Evolutionary conservation across 768 basidiomycete species (phyloP).

Genomic region (Boletus vermiculosoides): DNA sequence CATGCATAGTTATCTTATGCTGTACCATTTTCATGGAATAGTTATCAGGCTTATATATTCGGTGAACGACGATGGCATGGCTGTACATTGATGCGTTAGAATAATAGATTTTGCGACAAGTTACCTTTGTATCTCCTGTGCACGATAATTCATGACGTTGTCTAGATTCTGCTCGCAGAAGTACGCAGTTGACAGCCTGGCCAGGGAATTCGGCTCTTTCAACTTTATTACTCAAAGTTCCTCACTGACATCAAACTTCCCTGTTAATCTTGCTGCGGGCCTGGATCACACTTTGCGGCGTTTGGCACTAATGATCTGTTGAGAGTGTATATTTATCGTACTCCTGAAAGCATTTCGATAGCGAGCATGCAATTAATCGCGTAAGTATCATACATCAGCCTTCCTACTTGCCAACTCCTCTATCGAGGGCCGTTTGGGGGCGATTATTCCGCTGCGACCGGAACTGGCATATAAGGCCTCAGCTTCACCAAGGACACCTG

Average conservation of each 20-base stretch:
- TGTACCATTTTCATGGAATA: neutral
- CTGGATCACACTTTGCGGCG: neutral
- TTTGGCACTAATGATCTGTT: neutral
- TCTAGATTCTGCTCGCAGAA: neutral
- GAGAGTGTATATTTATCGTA: neutral
- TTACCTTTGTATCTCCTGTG: neutral
- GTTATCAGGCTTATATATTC: neutral
- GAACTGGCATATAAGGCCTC: conserved; percentile 73
- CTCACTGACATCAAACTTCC: neutral
- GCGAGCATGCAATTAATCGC: conserved; percentile 27
- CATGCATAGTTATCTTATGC: neutral
- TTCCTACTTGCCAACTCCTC: conserved; percentile 21
- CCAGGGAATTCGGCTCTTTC: too few species aligned
- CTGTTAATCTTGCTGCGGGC: neutral
- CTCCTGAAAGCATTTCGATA: conserved; percentile 12
- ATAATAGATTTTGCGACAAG: too few species aligned
- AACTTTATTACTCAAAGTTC: neutral
- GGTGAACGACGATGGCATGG: neutral
- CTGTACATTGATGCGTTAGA: neutral
- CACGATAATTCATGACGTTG: too few species aligned
- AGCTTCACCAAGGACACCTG: conserved; percentile 55
- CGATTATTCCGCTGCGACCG: conserved; percentile 48
- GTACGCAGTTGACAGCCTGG: too few species aligned
- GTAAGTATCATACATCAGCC: conserved; percentile 29
- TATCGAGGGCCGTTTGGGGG: conserved; percentile 32